Evolutionary conservation across 1,284 basidiomycete genomes (phyloP), one percentile per base, ranked within the genome.

Genomic region (Melampsora medusae): DNA sequence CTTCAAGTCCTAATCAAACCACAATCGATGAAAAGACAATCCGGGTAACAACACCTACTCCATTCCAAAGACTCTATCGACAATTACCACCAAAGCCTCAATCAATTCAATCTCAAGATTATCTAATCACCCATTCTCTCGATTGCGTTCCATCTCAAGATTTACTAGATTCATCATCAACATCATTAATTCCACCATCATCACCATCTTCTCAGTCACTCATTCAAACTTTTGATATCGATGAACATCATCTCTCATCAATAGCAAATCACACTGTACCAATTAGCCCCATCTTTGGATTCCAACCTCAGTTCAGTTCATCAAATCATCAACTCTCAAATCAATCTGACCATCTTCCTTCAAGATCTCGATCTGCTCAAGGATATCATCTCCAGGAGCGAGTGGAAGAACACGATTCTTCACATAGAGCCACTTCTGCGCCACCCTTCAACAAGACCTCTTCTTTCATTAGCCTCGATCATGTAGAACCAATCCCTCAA

Each of bases 391-490:
- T 9, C n/a, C 53, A n/a, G n/a, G 53, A n/a, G 53, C n/a, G n/a
- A 7, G n/a, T 28, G 28, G 53, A 56, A n/a, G n/a, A n/a, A 56
- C 53, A 1, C n/a, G 14, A n/a, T 56, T 28, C 53, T 22, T 56
- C n/a, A 7, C 53, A 22, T 64, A 64, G 61, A 64, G 5, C 61
- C 9, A n/a, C 61, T 19, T 33, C 68, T n/a, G 22, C 53, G 12
- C 50, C 50, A 14, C 35, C 68, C 22, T 69, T 69, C 68, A 60
- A 60, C 17, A 69, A 69, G 28, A 59, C 50, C 5, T 50, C 68
- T 25, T 69, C 68, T 25, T 69, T 69, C 53, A 69, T 69, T 33
- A 56, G 16, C 28, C 56, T 69, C 25, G 53, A 60, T 69, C 17
- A 35, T 14, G 28, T 28, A 6, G 53, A 56, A 22, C 53, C 53